phyloP scores from a whole-genome alignment of 306 rosid species.

The Gynostemma pentaphyllum region DNA sequence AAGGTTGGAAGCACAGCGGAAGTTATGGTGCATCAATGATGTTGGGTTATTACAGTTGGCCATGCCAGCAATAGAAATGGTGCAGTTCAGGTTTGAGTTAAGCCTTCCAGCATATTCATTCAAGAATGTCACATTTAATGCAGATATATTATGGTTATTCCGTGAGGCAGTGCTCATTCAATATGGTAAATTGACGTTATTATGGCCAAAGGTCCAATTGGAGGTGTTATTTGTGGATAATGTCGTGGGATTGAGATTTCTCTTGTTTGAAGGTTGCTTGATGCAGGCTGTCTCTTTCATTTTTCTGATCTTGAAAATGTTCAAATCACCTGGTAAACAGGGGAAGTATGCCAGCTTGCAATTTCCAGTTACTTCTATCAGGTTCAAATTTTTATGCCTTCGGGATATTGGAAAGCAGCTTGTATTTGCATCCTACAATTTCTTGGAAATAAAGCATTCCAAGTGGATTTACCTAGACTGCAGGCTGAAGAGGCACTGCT shows the following conservation, averaged over 20 bases:
- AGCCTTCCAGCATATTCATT: slow-evolving; percentile 30
- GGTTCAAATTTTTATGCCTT: slow-evolving; percentile 58
- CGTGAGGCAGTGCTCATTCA: slow-evolving; percentile 33
- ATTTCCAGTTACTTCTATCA: slow-evolving; percentile 69
- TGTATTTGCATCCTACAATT: slow-evolving; percentile 64
- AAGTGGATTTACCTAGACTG: slow-evolving; percentile 64
- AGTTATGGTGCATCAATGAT: slow-evolving; percentile 40
- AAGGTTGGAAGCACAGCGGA: slow-evolving; percentile 26
- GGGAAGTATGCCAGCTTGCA: slow-evolving; percentile 41
- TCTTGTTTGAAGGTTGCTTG: slow-evolving; percentile 74
- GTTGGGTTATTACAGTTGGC: slow-evolving; percentile 35
- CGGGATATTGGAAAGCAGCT: slow-evolving; percentile 50
- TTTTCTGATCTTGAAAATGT: slow-evolving; percentile 42
- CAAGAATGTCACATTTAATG: slow-evolving; percentile 27
- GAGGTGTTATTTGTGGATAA: slow-evolving; percentile 91
- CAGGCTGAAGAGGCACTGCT: slow-evolving; percentile 54
- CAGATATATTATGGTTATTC: slow-evolving; percentile 34
- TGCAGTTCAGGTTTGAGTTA: slow-evolving; percentile 32
- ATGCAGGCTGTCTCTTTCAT: slow-evolving; percentile 54
- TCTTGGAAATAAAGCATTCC: slow-evolving; percentile 42
- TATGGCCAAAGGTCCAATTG: slow-evolving; percentile 68
- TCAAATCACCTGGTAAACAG: slow-evolving; percentile 34
- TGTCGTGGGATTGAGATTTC: slow-evolving; percentile 70
- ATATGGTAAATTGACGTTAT: slow-evolving; percentile 43
- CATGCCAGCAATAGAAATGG: slow-evolving; percentile 27